A percentile compares a stretch with the other conserved stretches of the same genome.
Conservation (phyloP, 805 yeast species). For the Candida stauntonica region DNA sequence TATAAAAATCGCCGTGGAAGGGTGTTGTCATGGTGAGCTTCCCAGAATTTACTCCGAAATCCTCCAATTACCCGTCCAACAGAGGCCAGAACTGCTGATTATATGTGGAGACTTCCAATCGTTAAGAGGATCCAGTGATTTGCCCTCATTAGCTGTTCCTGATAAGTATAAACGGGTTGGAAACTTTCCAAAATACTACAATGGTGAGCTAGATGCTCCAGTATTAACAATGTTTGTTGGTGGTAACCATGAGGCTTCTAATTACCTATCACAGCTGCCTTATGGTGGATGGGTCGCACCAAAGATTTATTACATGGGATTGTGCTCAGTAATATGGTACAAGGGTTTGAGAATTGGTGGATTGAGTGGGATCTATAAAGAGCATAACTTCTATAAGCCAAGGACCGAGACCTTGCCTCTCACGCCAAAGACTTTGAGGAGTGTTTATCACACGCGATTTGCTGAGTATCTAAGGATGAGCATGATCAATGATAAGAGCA, state of each 20-base stretch:
- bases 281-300: conserved; percentile 95
- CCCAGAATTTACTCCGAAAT: conserved; percentile 47
- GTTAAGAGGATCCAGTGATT: conserved; percentile 57
- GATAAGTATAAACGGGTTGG: conserved; percentile 69
- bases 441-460: conserved; percentile 66
- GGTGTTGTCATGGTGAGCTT: conserved; percentile 87
- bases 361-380: conserved; percentile 76
- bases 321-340: conserved; percentile 67
- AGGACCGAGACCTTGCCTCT: conserved; percentile 48
- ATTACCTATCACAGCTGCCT: conserved; percentile 64
- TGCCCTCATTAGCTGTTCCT: conserved; percentile 73
- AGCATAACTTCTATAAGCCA: conserved; percentile 39
- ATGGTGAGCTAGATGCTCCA: conserved; percentile 60
- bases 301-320: conserved; percentile 80
- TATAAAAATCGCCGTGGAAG: conserved; percentile 64
- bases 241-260: conserved; percentile 92
- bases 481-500: conserved; percentile 29
- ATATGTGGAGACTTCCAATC: conserved; percentile 95
- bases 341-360: conserved; percentile 79
- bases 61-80: conserved; percentile 12
- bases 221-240: conserved; percentile 80
- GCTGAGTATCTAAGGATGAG: conserved; percentile 54
- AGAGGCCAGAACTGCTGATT: conserved; percentile 53
- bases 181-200: conserved; percentile 73
- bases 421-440: conserved; percentile 40